These are phyloP conservation scores for Coleophoma eucalyptorum DNA, from an alignment of 2,329 filamentous ascomycete genomes.

Conservation along the genomic window DNA sequence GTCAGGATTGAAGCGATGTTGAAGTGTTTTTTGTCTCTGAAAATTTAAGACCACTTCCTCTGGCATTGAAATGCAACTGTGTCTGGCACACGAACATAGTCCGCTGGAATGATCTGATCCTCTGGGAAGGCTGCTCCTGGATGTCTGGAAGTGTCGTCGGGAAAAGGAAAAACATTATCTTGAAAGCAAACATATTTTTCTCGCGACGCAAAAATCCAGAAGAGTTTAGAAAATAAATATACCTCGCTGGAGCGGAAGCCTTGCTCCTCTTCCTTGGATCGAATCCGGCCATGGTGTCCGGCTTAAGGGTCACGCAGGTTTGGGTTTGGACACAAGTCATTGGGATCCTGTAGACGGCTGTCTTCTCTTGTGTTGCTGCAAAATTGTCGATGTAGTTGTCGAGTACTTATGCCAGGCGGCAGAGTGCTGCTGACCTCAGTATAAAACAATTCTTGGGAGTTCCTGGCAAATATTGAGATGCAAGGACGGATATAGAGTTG, in stretches of 20 bases:
- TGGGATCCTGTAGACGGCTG: constrained; percentile 5
- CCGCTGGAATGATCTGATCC: neutral
- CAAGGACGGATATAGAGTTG: neutral
- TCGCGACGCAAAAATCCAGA: constrained; percentile 18
- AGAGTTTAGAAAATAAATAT: constrained; percentile 22
- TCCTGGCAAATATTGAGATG: neutral
- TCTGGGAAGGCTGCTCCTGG: no score
- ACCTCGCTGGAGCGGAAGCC: constrained; percentile 24
- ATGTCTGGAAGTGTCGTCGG: constrained; percentile 6
- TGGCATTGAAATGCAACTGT: neutral
- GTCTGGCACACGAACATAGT: constrained; percentile 4
- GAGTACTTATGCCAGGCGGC: neutral
- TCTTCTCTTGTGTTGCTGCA: neutral
- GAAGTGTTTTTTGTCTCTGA: constrained; percentile 1
- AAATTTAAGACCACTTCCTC: constrained; percentile 12
- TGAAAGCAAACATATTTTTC: constrained; percentile 21
- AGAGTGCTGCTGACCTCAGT: neutral
- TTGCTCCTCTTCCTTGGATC: constrained; percentile 22
- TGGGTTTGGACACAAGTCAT: constrained; percentile 28
- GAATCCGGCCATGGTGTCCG: constrained; percentile 28
- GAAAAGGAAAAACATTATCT: neutral
- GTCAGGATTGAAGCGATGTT: constrained; percentile 8
- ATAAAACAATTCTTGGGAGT: no score
- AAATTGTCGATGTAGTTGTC: neutral
- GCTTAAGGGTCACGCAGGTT: constrained; percentile 20